phyloP scores from a whole-genome alignment of 345 rosid genomes.

The Ceriops zippeliana region DNA sequence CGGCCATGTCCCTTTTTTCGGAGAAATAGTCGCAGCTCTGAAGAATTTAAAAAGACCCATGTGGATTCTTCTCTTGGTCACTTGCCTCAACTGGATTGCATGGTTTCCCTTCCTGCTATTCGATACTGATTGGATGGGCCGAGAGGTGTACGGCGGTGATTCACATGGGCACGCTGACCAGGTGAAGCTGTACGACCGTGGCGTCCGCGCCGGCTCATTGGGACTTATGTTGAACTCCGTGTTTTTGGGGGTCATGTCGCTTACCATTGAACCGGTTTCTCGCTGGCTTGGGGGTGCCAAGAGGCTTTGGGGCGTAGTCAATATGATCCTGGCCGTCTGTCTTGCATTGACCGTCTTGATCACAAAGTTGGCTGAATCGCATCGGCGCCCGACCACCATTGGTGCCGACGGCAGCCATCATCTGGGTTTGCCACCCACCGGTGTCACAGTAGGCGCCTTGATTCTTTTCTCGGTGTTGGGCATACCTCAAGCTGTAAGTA shows the following conservation, averaged over 20 bases:
- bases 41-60: constrained; percentile 53
- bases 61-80: constrained; percentile 72
- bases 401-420: neutral
- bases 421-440: constrained; percentile 35
- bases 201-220: constrained; percentile 75
- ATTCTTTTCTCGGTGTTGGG: constrained; percentile 65
- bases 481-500: constrained; percentile 69
- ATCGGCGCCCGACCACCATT: constrained; percentile 23
- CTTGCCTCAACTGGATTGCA: constrained; percentile 79
- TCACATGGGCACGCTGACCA: constrained; percentile 27
- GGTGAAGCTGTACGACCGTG: constrained; percentile 45
- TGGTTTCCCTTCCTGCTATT: constrained; percentile 86
- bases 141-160: constrained; percentile 82
- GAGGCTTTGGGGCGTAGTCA: constrained; percentile 67
- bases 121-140: constrained; percentile 94
- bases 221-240: constrained; percentile 81
- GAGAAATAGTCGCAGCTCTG: constrained; percentile 46
- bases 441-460: constrained; percentile 54
- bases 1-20: constrained; percentile 19
- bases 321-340: constrained; percentile 56
- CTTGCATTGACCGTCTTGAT: constrained; percentile 49
- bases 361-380: constrained; percentile 58
- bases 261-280: constrained; percentile 43
- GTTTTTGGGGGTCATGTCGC: constrained; percentile 61
- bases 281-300: constrained; percentile 50